These are phyloP conservation scores for Boletus subcaerulescens DNA, from an alignment of 768 basidiomycete species.

Conservation along the genomic window DNA sequence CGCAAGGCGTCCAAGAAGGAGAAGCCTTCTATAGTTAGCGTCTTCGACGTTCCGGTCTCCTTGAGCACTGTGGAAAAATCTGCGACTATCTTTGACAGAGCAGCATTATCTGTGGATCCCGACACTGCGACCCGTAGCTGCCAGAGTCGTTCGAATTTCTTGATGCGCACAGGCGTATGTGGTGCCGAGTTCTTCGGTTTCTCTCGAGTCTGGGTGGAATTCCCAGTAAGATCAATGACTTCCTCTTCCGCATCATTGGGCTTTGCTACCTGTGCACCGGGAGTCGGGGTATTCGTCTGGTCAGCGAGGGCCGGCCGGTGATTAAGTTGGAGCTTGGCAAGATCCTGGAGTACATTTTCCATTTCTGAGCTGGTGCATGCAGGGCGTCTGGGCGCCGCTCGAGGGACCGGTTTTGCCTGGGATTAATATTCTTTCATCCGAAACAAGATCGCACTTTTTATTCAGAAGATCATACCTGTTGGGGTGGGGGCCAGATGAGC, in stretches of 20 bases:
- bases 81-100: slow-evolving; percentile 50
- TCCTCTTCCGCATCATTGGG: slow-evolving; percentile 20
- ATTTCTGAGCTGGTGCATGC: slow-evolving; percentile 42
- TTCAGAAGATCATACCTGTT: slow-evolving; percentile 25
- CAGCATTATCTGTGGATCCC: slow-evolving; percentile 50
- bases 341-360: slow-evolving; percentile 54
- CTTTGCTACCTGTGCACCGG: slow-evolving; percentile 34
- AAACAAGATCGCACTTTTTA: background rate
- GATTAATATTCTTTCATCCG: background rate
- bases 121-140: slow-evolving; percentile 43
- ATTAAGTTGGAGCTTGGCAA: slow-evolving; percentile 59
- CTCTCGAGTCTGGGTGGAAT: slow-evolving; percentile 22
- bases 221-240: slow-evolving; percentile 45
- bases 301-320: slow-evolving; percentile 50
- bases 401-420: slow-evolving; percentile 32
- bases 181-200: slow-evolving; percentile 21
- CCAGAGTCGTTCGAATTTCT: slow-evolving; percentile 48
- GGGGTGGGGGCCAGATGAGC: slow-evolving; percentile 70
- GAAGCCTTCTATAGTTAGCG: slow-evolving; percentile 68
- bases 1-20: slow-evolving; percentile 65
- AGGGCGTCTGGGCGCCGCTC: slow-evolving; percentile 13
- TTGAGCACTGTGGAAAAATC: slow-evolving; percentile 61
- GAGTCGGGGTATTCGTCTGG: slow-evolving; percentile 39
- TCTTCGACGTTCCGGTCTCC: slow-evolving; percentile 61
- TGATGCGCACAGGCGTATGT: slow-evolving; percentile 32